phyloP scores from a whole-genome alignment of 169 alveolate species.

The Cryptosporidium sp. region DNA sequence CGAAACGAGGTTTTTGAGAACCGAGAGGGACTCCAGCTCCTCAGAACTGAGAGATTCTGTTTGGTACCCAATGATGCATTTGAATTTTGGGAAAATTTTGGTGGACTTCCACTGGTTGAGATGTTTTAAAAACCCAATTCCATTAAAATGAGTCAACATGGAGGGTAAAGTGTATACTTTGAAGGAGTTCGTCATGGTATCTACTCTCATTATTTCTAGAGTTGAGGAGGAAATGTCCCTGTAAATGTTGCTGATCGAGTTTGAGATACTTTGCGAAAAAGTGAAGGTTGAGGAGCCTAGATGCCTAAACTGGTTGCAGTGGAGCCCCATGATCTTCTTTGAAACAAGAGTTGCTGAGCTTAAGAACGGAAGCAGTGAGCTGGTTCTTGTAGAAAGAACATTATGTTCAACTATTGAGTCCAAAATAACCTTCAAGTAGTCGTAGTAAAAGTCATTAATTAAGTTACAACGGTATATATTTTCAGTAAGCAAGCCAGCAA shows the following conservation, averaged over 20 bases:
- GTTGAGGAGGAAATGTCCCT: conserved; percentile 33
- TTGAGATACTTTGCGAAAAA: conserved; percentile 16
- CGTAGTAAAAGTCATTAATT: conserved; percentile 24
- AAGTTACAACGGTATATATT: conserved; percentile 55
- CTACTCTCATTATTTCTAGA: neutral
- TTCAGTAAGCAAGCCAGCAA: conserved; percentile 22
- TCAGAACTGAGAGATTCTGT: neutral
- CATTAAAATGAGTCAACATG: conserved; percentile 11
- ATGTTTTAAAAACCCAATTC: neutral
- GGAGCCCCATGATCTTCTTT: conserved; percentile 10
- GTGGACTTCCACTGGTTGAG: conserved; percentile 28
- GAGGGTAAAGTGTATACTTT: conserved; percentile 39
- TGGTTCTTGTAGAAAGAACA: neutral
- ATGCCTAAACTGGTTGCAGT: conserved; percentile 25
- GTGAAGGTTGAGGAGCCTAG: conserved; percentile 35
- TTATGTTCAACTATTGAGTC: conserved; percentile 37
- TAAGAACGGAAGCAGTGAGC: conserved; percentile 38
- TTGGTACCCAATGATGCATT: neutral
- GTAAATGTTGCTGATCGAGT: conserved; percentile 9
- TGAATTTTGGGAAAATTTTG: conserved; percentile 14
- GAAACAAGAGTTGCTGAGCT: conserved; percentile 22
- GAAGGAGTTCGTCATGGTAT: conserved; percentile 15
- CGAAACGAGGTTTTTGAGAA: conserved; percentile 19
- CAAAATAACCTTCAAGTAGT: conserved; percentile 10
- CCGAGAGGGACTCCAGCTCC: conserved; percentile 9